Evolutionary conservation across 208 protist genomes (phyloP), one percentile per base, ranked within the genome.

Genomic region (Strigomonas culicis): DNA sequence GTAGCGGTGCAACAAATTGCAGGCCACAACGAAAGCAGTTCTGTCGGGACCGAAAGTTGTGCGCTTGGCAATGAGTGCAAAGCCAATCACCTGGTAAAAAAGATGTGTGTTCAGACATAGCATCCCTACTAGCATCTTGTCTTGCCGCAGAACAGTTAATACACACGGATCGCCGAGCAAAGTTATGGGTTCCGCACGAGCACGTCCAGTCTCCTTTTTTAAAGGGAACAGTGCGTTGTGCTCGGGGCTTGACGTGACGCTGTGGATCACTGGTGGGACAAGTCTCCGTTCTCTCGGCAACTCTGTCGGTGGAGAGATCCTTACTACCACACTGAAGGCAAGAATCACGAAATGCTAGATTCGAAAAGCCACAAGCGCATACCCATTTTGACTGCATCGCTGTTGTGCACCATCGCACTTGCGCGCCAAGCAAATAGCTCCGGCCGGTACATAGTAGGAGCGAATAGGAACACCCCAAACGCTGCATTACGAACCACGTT

Each of bases 341-440:
- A 0, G 21, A 13, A 6, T 59, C 61, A 25, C 84, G 74, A 30
- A 68, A 68, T 0, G 82, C 68, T 61, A 94, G 92, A 64, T 94
- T 94, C 53, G 88, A 81, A 15, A 67, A 66, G 19, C 86, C 84
- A 52, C 88, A 94, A 0, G 43, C 64, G 66, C 88, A 94, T 28
- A 79, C 57, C 86, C 88, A 94, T 62, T 94, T 84, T 8, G 82
- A 82, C 11, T 31, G 27, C 39, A 39, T 65, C 3, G 7, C 25
- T 25, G 30, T 10, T 58, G 24, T 60, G 55, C 10, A 8, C 30
- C 30, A 3, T 25, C 55, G 30, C 55, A 60, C 3, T 60, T 60
- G 17, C 39, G 39, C 17, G 39, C 17, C 11, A 46, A 17, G 39
- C 17, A 46, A 17, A 10, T 10, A 46, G 17, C 39, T 17, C 39